Base-by-base conservation (phyloP, 1,139 yeast species). In the Lodderomyces parapsilosis region DNA sequence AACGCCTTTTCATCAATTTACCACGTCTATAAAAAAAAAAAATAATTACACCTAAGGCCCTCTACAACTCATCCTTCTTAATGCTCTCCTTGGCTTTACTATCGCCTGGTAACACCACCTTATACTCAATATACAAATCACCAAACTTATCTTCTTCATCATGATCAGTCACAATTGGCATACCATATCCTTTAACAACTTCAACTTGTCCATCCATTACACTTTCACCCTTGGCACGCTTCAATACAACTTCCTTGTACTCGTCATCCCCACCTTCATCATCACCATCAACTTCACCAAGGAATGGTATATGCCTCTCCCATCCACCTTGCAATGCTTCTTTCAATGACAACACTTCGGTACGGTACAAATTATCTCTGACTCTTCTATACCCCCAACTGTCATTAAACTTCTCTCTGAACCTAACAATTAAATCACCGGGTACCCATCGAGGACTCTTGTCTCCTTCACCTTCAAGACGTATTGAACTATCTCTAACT, bases 351-450 rank as follows among this genome's bases (percentile, higher is more conserved):
- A 93, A 60, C 1, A 80, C 83, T 60, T 93, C 98, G 0, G 90
- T 86, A 49, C 99, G 71, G 68, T 85, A 91, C 50, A 93, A 67
- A 57, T 86, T 72, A 50, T 74, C 61, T 22, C 86, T 86, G 46
- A 89, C 76, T 54, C 99, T 78, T 60, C 96, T 77, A 68, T 85
- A 93, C 2, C 99, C 99, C 78, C 89, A 65, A 58, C 85, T 84
- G 25, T 70, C 69, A 10, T 53, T 54, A 14, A 71, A 61, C 45
- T 74, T 78, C 62, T 86, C 95, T 38, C 61, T 60, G 36, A 89
- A 60, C 36, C 70, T 73, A 17, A 90, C 71, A 38, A 78, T 62
- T 46, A 93, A 68, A 64, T 93, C 90, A 9, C 99, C 99, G 1
- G 96, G 80, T 11, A 75, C 76, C 71, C 81, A 74, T 43, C 87